These are phyloP conservation scores for Chenopodium quinoa DNA, from an alignment of 148 eudicot genomes.

Conservation along the genomic window DNA sequence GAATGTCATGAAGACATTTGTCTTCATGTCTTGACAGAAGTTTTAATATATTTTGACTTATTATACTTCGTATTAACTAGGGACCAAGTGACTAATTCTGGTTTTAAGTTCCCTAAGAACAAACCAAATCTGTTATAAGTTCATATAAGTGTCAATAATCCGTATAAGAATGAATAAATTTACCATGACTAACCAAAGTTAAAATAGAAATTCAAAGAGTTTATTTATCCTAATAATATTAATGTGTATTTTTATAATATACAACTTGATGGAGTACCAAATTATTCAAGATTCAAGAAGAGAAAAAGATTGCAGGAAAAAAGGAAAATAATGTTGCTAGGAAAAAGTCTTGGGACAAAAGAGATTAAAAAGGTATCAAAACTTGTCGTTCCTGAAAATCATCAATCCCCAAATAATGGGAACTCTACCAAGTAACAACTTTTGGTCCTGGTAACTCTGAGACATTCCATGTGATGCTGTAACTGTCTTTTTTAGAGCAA, in stretches of 20 bases:
- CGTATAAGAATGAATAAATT: too few relatives aligned
- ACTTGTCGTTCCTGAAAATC: slow-evolving; percentile 2
- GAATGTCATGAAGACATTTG: neutral
- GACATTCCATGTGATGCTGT: slow-evolving; percentile 21
- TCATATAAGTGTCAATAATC: too few relatives aligned
- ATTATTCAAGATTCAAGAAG: neutral
- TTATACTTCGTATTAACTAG: too few relatives aligned
- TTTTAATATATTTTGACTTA: neutral
- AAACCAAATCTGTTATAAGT: too few relatives aligned
- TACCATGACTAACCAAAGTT: too few relatives aligned
- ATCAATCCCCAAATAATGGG: slow-evolving; percentile 16
- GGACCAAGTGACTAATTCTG: too few relatives aligned
- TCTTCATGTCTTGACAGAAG: neutral
- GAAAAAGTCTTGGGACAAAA: neutral
- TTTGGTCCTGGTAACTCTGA: neutral
- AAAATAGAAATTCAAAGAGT: too few relatives aligned
- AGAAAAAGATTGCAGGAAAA: neutral
- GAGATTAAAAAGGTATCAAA: neutral
- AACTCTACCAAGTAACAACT: neutral
- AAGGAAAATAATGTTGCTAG: neutral
- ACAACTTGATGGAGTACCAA: too few relatives aligned
- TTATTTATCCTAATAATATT: too few relatives aligned
- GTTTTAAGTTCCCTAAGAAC: too few relatives aligned
- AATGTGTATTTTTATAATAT: too few relatives aligned
- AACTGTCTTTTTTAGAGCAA: neutral